Percentiles rank a stretch among this genome's conserved stretches.
These are phyloP conservation scores for Verticillium tricorpus DNA, from an alignment of 2,329 filamentous ascomycete species.

Conservation along the genomic window DNA sequence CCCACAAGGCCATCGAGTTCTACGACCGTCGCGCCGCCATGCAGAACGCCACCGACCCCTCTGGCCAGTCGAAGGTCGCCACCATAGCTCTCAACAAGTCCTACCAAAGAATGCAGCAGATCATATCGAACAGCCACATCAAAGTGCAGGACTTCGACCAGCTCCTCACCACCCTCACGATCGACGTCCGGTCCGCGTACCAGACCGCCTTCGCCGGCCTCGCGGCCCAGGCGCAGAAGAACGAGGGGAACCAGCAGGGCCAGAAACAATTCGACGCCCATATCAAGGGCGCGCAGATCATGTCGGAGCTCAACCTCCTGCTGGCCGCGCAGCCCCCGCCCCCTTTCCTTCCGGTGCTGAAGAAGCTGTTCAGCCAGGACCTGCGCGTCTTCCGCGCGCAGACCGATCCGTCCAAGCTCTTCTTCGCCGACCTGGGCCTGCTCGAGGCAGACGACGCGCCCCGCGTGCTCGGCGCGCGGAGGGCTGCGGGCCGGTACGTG, in stretches of 20 bases:
- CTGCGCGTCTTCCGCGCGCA: conserved; percentile 53
- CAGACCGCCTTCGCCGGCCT: conserved; percentile 37
- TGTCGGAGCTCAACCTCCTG: conserved; percentile 49
- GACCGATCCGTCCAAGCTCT: conserved; percentile 63
- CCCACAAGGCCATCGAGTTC: conserved; percentile 44
- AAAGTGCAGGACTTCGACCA: conserved; percentile 59
- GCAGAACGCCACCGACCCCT: conserved; percentile 36
- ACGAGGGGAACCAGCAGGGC: conserved; percentile 25
- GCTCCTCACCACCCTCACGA: conserved; percentile 46
- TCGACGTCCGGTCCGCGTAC: conserved; percentile 48
- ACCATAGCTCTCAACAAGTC: conserved; percentile 52
- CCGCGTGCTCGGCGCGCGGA: conserved; percentile 36
- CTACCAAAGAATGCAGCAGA: conserved; percentile 49
- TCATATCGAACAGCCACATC: conserved; percentile 47
- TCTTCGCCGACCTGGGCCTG: conserved; percentile 67
- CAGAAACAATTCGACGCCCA: conserved; percentile 38
- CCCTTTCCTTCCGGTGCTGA: conserved; percentile 52
- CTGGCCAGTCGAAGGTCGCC: conserved; percentile 31
- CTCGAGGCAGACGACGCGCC: conserved; percentile 61
- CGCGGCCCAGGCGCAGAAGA: conserved; percentile 33
- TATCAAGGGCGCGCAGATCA: conserved; percentile 40
- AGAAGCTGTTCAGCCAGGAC: conserved; percentile 58
- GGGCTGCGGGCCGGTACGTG: conserved; percentile 34
- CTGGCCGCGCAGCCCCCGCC: conserved; percentile 41
- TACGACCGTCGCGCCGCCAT: conserved; percentile 36